phyloP scores from a whole-genome alignment of 192 early-diverging fungal species.

The Martensiomyces pterosporus region DNA sequence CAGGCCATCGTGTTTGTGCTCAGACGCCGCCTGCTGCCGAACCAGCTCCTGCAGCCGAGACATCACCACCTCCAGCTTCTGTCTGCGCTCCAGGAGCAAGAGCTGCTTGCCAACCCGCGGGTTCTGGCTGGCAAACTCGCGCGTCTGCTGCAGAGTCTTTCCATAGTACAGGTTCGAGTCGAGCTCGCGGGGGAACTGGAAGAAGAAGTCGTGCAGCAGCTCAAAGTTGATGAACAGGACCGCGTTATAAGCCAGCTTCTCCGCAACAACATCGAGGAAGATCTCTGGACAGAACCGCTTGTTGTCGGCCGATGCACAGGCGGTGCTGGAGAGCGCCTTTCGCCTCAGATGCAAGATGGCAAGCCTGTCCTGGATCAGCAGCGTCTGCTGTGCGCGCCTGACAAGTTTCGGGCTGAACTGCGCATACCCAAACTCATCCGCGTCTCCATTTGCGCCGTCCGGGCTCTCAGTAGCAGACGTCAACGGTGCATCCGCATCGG shows the following conservation, averaged over 20 bases:
- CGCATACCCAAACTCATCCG: conserved; percentile 57
- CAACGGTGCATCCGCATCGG: not conserved
- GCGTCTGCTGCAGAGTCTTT: conserved; percentile 72
- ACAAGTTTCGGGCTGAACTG: conserved; percentile 72
- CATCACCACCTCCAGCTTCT: conserved; percentile 78
- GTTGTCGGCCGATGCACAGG: conserved; percentile 76
- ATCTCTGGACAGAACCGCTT: conserved; percentile 94
- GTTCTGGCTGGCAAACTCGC: conserved; percentile 88
- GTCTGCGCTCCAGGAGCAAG: conserved; percentile 77
- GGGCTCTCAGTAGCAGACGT: no score
- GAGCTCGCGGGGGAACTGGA: conserved; percentile 93
- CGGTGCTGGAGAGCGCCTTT: conserved; percentile 74
- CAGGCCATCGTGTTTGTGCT: conserved; percentile 5
- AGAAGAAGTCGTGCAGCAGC: conserved; percentile 96
- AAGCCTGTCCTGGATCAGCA: conserved; percentile 73
- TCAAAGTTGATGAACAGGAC: conserved; percentile 99
- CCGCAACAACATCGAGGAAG: conserved; percentile 85
- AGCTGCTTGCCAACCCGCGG: conserved; percentile 78
- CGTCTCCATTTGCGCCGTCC: conserved; percentile 2
- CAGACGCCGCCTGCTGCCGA: conserved; percentile 29
- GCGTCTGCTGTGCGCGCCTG: conserved; percentile 71
- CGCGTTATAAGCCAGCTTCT: conserved; percentile 90
- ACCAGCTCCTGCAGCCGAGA: conserved; percentile 38
- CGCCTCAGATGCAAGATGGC: conserved; percentile 74
- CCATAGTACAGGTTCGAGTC: conserved; percentile 90